Conservation (phyloP, 2,329 filamentous ascomycete species). For the Arthrobotrys iridis region DNA sequence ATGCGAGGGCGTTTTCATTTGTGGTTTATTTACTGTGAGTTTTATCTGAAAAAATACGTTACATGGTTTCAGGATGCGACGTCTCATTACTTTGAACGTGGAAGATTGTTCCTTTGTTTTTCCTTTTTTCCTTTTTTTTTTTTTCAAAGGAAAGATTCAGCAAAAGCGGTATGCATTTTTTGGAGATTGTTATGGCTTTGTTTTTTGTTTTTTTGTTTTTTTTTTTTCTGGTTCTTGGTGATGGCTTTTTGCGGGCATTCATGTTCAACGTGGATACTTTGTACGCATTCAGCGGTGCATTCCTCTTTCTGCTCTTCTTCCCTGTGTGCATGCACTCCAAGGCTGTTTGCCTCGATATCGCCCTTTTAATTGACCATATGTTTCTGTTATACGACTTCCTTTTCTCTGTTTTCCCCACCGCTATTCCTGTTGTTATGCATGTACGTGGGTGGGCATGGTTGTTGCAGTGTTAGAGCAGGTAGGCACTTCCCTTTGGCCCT, state of each 20-base stretch:
- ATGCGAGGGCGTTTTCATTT: slow-evolving; percentile 8
- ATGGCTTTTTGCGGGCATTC: neutral
- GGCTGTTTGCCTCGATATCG: neutral
- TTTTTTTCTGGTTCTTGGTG: slow-evolving; percentile 14
- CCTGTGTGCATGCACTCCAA: neutral
- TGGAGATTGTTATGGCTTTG: slow-evolving; percentile 13
- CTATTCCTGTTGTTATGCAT: neutral
- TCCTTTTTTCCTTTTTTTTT: neutral
- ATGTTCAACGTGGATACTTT: slow-evolving; percentile 10
- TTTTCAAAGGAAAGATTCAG: slow-evolving; percentile 23
- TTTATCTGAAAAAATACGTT: too few species aligned
- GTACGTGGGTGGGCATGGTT: neutral
- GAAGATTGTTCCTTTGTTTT: neutral
- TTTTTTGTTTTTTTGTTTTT: neutral
- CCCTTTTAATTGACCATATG: slow-evolving; percentile 20
- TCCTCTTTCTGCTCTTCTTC: neutral
- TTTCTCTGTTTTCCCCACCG: neutral
- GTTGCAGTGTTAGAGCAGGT: neutral
- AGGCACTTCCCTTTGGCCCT: neutral
- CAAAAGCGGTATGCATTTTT: slow-evolving; percentile 40
- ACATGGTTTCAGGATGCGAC: too few species aligned
- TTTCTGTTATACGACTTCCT: neutral
- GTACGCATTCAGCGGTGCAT: slow-evolving; percentile 1
- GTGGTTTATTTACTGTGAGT: neutral
- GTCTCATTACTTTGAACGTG: too few species aligned